Evolutionary conservation across 495 filamentous ascomycete genomes (phyloP), one percentile per base, ranked within the genome.

Genomic region (Xylaria cubensis): DNA sequence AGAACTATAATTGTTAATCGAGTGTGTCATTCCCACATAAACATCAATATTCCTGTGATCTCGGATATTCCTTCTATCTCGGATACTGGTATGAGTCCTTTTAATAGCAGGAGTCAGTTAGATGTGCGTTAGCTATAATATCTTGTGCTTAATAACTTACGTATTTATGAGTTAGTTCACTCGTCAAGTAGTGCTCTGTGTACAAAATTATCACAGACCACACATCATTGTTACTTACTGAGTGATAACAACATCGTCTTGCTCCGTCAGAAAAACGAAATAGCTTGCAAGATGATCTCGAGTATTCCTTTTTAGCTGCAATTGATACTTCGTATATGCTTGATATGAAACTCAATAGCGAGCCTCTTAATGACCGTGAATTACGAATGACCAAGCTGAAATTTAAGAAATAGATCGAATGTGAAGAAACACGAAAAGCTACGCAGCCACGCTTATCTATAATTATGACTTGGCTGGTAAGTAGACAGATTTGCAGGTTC

Each of bases 1-100:
- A 53, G 32, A 55, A 55, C 36, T 68, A 42, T 44, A 68, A 34
- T 58, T 53, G 21, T 17, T 39, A 67, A 53, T 67, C 41, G 29
- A 51, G 19, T 26, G 15, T 44, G 9, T 41, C 26, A 44, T 65
- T 50, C 50, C 26, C 1, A n/a, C 17, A 26, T 50, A 34, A 24
- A 48, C 26, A 7, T 19, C 26, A 50, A 61, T 61, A 21, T 19
- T 61, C 19, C 32, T 9, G 17, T 32, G 19, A 42, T 15, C 10
- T 6, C 5, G 7, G 12, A 29, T 32, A 41, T 62, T n/a, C n/a
- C n/a, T n/a, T n/a, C n/a, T n/a, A 42, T 15, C 10, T 6, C 5
- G 39, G n/a, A 32, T n/a, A 61, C 32, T 36, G 17, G 13, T 32
- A 56, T 56, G 10, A 56, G 46, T 19, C 46, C 24, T n/a, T 51